Base-by-base conservation (phyloP, 116 monocot genomes). In the Posidonia oceanica region DNA sequence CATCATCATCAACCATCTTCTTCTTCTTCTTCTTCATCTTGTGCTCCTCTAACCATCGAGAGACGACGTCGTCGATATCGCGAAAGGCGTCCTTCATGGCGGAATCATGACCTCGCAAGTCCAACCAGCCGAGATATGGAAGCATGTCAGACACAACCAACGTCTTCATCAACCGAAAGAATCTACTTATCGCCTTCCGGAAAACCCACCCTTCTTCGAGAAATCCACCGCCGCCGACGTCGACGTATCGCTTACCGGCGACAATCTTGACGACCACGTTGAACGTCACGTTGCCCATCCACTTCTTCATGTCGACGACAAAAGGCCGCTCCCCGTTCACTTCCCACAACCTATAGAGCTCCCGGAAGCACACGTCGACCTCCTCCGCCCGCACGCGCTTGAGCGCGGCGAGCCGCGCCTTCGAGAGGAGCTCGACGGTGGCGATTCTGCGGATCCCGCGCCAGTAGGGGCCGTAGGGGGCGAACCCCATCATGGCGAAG, bases 401-500 rank as follows among this genome's bases (percentile, higher is more conserved):
- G n/a, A 77, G 58, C 18, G 17, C 23, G 36, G 63, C 66, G 40
- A 83, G 44, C 21, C 79, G 72, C 17, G 52, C 14, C 39, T 68
- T 58, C n/a, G 83, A 83, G 56, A 79, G 71, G 20, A 79, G 76
- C 70, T 83, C 74, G 8, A 51, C 14, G 14, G 74, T 38, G 64
- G 67, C 57, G 17, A 80, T 61, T 61, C 71, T 66, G 52, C 76
- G 72, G n/a, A 80, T 52, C 39, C 63, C 63, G n/a, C 76, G 76
- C 83, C 83, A 83, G 71, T 76, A 67, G 52, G 76, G 56, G 54
- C 76, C 76, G 63, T 74, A 79, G 3, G 74, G 61, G 36, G 83
- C 60, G 36, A 76, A 58, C 3, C 76, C 79, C 69, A 83, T 20
- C 70, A 76, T 74, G 69, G 74, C 65, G 62, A 54, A 61, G 73